These are phyloP conservation scores for Mixia osmundae DNA, from an alignment of 1,284 basidiomycete genomes.

Conservation along the genomic window DNA sequence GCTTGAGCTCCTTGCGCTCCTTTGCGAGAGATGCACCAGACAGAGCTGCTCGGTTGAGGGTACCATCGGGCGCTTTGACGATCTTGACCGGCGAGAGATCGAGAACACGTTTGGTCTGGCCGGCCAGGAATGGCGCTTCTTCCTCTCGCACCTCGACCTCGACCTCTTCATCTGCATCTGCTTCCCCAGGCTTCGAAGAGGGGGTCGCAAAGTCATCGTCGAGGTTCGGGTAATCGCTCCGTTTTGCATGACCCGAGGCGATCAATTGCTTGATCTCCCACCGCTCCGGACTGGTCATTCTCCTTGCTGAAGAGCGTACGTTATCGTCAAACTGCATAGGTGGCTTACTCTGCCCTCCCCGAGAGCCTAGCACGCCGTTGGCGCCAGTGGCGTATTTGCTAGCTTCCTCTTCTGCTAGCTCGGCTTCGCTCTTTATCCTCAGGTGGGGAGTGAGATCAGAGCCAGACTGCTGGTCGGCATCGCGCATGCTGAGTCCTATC, in stretches of 20 bases:
- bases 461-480: slow-evolving; percentile 77
- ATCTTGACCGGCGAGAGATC: slow-evolving; percentile 87
- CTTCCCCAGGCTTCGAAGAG: slow-evolving; percentile 28
- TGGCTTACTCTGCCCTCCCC: not conserved
- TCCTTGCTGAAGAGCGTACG: slow-evolving; percentile 43
- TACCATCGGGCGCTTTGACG: slow-evolving; percentile 39
- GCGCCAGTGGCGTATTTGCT: slow-evolving; percentile 32
- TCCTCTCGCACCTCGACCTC: slow-evolving; percentile 95
- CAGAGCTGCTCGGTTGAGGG: slow-evolving; percentile 74
- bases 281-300: slow-evolving; percentile 83
- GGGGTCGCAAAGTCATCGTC: slow-evolving; percentile 25
- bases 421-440: slow-evolving; percentile 75
- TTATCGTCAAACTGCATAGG: slow-evolving; percentile 18
- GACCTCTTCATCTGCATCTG: slow-evolving; percentile 64
- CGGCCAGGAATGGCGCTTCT: slow-evolving; percentile 85
- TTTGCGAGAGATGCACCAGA: slow-evolving; percentile 82
- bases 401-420: slow-evolving; percentile 50
- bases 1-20: slow-evolving; percentile 76
- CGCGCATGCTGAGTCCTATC: slow-evolving; percentile 80
- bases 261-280: slow-evolving; percentile 99
- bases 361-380: slow-evolving; percentile 19
- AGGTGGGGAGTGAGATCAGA: slow-evolving; percentile 80
- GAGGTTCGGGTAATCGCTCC: slow-evolving; percentile 86
- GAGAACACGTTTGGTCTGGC: slow-evolving; percentile 82
- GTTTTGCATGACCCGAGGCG: slow-evolving; percentile 73